Conservation (phyloP, 768 basidiomycete species). For the Boletus insuetus region DNA sequence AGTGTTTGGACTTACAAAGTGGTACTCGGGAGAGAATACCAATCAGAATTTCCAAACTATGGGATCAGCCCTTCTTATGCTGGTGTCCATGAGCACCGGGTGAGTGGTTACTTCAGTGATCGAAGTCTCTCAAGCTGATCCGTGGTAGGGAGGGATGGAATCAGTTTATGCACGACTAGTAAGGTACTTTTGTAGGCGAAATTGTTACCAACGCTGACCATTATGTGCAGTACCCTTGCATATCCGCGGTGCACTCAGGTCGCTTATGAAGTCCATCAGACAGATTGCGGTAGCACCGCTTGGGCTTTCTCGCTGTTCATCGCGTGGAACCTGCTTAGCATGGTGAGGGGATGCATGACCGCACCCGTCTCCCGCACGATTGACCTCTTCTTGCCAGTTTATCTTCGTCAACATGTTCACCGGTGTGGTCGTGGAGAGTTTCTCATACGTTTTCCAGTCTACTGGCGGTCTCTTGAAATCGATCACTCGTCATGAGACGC, state of each 20-base stretch:
- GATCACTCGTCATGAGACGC: slow-evolving; percentile 88
- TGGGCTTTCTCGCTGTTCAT: slow-evolving; percentile 91
- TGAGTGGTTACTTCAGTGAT: slow-evolving; percentile 35
- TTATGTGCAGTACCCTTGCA: slow-evolving; percentile 53
- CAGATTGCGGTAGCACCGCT: slow-evolving; percentile 82
- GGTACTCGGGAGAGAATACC: slow-evolving; percentile 56
- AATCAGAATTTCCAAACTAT: slow-evolving; percentile 77
- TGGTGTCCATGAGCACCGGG: slow-evolving; percentile 93
- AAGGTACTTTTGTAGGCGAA: not conserved
- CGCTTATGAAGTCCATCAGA: slow-evolving; percentile 44
- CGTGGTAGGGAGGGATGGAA: slow-evolving; percentile 87
- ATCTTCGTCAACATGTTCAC: slow-evolving; percentile 97
- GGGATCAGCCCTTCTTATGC: slow-evolving; percentile 79
- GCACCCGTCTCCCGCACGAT: slow-evolving; percentile 7
- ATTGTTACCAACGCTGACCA: not conserved
- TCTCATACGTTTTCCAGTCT: slow-evolving; percentile 92
- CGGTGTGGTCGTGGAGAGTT: slow-evolving; percentile 94
- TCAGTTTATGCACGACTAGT: slow-evolving; percentile 97
- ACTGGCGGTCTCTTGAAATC: slow-evolving; percentile 70
- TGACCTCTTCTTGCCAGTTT: slow-evolving; percentile 50
- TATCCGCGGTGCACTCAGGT: slow-evolving; percentile 81
- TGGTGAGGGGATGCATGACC: slow-evolving; percentile 49
- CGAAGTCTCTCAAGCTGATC: not conserved
- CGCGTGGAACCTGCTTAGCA: slow-evolving; percentile 92
- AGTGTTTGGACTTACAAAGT: slow-evolving; percentile 89